Conservation (phyloP, 2,329 filamentous ascomycete species). For the Trichoderma endophyticum region DNA sequence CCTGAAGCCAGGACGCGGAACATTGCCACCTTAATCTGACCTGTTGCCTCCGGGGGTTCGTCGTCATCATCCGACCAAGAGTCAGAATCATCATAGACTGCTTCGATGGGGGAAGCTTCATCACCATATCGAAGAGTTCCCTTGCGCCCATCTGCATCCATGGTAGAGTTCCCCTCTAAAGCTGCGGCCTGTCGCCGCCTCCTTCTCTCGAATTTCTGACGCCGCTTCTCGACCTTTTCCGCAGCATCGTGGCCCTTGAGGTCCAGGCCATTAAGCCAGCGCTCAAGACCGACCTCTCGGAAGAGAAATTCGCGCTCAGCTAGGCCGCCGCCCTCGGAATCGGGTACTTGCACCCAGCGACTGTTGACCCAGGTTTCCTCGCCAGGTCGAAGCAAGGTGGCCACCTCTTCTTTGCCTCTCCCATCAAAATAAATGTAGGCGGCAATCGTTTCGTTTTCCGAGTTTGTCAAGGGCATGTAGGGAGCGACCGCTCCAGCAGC, state of each 20-base stretch:
- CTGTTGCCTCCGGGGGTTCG: slow-evolving; percentile 87
- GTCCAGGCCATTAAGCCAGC: slow-evolving; percentile 95
- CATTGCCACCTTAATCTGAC: slow-evolving; percentile 96
- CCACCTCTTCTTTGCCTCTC: slow-evolving; percentile 91
- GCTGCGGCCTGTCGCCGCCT: slow-evolving; percentile 60
- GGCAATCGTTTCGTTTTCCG: slow-evolving; percentile 93
- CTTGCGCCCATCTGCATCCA: slow-evolving; percentile 38
- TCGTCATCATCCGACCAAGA: slow-evolving; percentile 78
- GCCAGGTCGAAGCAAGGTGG: slow-evolving; percentile 83
- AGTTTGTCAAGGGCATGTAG: slow-evolving; percentile 89
- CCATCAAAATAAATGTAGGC: slow-evolving; percentile 99
- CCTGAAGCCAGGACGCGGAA: slow-evolving; percentile 93
- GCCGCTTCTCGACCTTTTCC: slow-evolving; percentile 83
- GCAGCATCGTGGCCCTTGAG: slow-evolving; percentile 90
- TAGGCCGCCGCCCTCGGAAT: slow-evolving; percentile 85
- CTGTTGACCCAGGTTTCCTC: slow-evolving; percentile 99
- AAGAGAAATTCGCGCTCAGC: slow-evolving; percentile 97
- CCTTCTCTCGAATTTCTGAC: slow-evolving; percentile 71
- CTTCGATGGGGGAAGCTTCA: slow-evolving; percentile 72
- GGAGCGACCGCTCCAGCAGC: slow-evolving; percentile 63
- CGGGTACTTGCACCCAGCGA: slow-evolving; percentile 91
- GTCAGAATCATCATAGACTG: slow-evolving; percentile 64
- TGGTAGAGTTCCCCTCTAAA: slow-evolving; percentile 33
- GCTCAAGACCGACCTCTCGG: slow-evolving; percentile 90
- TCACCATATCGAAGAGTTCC: slow-evolving; percentile 77